These are phyloP conservation scores for Zygoascus ofunaensis DNA, from an alignment of 805 yeast species.

Conservation along the genomic window DNA sequence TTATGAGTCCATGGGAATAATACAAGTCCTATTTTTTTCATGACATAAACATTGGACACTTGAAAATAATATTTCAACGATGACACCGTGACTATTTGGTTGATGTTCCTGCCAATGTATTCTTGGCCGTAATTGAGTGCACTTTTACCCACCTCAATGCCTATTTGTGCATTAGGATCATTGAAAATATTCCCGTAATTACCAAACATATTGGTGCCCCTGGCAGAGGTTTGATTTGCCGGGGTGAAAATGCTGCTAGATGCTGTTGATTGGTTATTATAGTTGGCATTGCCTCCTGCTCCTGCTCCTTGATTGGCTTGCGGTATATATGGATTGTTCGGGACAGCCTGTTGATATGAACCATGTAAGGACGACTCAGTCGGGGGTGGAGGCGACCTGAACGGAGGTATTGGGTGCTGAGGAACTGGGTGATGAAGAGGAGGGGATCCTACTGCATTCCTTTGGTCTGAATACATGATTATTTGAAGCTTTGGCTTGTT, in stretches of 20 bases:
- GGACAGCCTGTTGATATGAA: not conserved
- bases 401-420: slow-evolving; percentile 35
- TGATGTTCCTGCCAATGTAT: slow-evolving; percentile 62
- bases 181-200: slow-evolving; percentile 40
- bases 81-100: slow-evolving; percentile 39
- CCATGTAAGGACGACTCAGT: slow-evolving; percentile 5
- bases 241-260: slow-evolving; percentile 8
- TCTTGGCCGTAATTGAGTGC: slow-evolving; percentile 78
- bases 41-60: slow-evolving; percentile 81
- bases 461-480: slow-evolving; percentile 1
- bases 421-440: slow-evolving; percentile 38
- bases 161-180: slow-evolving; percentile 76
- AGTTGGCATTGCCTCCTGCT: slow-evolving; percentile 13
- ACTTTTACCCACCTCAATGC: slow-evolving; percentile 77
- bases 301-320: slow-evolving; percentile 12
- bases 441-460: slow-evolving; percentile 19
- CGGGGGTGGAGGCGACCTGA: slow-evolving; percentile 26
- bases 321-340: slow-evolving; percentile 9
- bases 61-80: slow-evolving; percentile 81
- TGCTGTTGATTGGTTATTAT: slow-evolving; percentile 24
- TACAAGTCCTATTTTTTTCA: slow-evolving; percentile 60
- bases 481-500: too few species aligned
- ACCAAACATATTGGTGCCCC: slow-evolving; percentile 14
- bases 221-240: slow-evolving; percentile 12
- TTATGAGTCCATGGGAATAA: slow-evolving; percentile 79